These are phyloP conservation scores for Pichia sp. DNA, from an alignment of 1,139 yeast genomes.

Conservation along the genomic window DNA sequence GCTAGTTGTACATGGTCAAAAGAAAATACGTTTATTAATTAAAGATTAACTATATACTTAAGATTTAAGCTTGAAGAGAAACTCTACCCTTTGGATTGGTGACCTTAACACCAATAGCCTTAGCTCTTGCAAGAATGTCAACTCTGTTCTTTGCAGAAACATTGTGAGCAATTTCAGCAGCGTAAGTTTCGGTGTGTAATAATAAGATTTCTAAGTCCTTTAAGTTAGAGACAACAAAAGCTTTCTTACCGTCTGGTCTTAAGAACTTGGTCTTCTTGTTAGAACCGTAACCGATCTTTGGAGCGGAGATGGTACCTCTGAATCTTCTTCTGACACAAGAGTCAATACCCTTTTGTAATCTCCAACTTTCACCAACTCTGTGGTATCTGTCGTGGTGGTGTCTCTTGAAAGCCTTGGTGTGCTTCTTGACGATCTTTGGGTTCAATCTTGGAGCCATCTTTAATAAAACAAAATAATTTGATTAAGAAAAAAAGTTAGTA, in stretches of 20 bases:
- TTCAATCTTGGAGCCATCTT: conserved; percentile 95
- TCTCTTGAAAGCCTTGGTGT: conserved; percentile 98
- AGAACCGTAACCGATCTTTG: conserved; percentile 99
- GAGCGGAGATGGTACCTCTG: conserved; percentile 99
- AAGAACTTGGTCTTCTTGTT: conserved; percentile 97
- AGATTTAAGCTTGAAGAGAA: conserved; percentile 85
- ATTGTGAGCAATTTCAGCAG: conserved; percentile 99
- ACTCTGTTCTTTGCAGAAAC: conserved; percentile 98
- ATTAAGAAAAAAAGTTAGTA: too few species aligned
- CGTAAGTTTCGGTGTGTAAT: conserved; percentile 96
- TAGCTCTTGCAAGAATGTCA: conserved; percentile 92
- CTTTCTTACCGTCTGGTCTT: conserved; percentile 98
- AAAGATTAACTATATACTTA: conserved; percentile 9
- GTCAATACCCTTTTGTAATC: conserved; percentile 99
- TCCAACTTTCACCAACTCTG: conserved; percentile 98
- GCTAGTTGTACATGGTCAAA: not conserved
- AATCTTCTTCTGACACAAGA: conserved; percentile 99
- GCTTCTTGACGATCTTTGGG: conserved; percentile 99
- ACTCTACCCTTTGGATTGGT: conserved; percentile 99
- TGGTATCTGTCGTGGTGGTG: conserved; percentile 99
- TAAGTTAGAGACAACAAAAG: conserved; percentile 86
- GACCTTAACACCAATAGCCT: conserved; percentile 97
- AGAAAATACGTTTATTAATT: conserved; percentile 7
- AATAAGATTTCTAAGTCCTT: conserved; percentile 92
- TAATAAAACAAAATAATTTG: not conserved